phyloP scores from a whole-genome alignment of 139 green algal species.

The Dunaliella primolecta region DNA sequence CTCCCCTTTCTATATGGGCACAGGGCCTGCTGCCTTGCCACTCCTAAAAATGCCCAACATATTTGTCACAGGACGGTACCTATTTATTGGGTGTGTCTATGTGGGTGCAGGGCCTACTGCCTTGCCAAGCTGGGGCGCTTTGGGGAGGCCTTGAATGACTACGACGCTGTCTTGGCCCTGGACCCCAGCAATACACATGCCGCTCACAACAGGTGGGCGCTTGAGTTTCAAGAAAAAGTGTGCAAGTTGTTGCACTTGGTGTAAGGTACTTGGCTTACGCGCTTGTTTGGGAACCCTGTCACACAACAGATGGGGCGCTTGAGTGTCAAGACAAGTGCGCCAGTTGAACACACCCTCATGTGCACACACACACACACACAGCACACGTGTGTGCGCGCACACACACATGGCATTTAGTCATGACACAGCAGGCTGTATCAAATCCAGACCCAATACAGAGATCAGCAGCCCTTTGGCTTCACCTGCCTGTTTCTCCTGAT shows the following conservation, averaged over 20 bases:
- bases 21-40: too few species aligned
- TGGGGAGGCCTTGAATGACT: conserved; percentile 60
- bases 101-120: conserved; percentile 76
- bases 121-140: conserved; percentile 69
- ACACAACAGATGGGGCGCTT: background rate
- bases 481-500: too few species aligned
- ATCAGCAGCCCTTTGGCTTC: too few species aligned
- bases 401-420: too few species aligned
- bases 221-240: background rate
- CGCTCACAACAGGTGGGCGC: conserved; percentile 59
- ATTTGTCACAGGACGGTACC: too few species aligned
- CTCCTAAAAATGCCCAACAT: too few species aligned
- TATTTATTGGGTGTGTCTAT: too few species aligned
- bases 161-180: conserved; percentile 51
- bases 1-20: too few species aligned
- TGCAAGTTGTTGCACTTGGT: background rate
- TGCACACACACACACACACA: too few species aligned
- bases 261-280: background rate
- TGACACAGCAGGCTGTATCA: too few species aligned
- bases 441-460: too few species aligned
- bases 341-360: background rate
- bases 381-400: too few species aligned
- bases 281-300: background rate
- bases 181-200: conserved; percentile 63
- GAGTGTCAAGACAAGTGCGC: background rate